Conservation (phyloP, 441 rosid genomes). For the Populus tomentosa region DNA sequence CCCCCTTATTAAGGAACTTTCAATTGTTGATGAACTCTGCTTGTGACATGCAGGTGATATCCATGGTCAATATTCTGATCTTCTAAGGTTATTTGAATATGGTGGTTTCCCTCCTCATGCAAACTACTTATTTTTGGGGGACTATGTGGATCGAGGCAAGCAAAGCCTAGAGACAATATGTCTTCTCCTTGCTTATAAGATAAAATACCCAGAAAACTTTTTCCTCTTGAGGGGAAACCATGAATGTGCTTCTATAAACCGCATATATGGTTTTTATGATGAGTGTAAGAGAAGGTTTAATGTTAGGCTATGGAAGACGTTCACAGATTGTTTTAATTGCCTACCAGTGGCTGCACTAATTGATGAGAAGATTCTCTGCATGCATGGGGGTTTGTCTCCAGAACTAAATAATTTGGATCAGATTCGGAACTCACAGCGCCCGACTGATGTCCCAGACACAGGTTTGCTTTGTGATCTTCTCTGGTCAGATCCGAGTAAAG, state of each 20-base stretch:
- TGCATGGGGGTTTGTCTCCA: conserved; percentile 83
- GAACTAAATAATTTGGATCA: conserved; percentile 50
- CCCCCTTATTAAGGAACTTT: background rate
- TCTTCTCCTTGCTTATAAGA: conserved; percentile 68
- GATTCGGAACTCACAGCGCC: conserved; percentile 53
- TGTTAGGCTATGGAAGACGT: conserved; percentile 61
- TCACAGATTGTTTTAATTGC: conserved; percentile 65
- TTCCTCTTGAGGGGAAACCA: conserved; percentile 76
- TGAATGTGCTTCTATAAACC: conserved; percentile 75
- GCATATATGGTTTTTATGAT: conserved; percentile 71
- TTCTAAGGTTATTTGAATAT: conserved; percentile 82
- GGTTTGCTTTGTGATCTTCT: conserved; percentile 80
- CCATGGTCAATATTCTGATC: conserved; percentile 88
- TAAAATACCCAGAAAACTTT: conserved; percentile 64
- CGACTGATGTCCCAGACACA: conserved; percentile 62
- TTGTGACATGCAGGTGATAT: conserved; percentile 62
- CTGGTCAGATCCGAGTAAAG: conserved; percentile 75
- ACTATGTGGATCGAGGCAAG: conserved; percentile 81
- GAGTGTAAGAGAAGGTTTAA: conserved; percentile 75
- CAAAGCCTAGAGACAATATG: conserved; percentile 76
- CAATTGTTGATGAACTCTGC: conserved; percentile 9
- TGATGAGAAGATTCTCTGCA: conserved; percentile 74
- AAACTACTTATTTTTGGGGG: conserved; percentile 82
- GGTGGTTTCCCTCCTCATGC: conserved; percentile 80
- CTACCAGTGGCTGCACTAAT: conserved; percentile 72